phyloP scores from a whole-genome alignment of 306 rosid genomes.

The Ormosia emarginata region DNA sequence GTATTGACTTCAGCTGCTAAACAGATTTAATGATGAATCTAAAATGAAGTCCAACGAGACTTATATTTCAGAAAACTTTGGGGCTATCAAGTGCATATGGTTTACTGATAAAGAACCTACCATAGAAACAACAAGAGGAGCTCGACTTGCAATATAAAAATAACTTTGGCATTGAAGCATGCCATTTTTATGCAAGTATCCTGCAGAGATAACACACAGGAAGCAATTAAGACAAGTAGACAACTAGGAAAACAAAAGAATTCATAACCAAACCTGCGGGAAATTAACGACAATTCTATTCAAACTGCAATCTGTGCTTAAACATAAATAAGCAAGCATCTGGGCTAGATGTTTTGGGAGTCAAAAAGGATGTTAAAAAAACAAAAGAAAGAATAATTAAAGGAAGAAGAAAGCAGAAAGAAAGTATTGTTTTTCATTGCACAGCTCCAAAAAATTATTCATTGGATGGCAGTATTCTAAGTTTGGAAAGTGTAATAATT shows the following conservation, averaged over 20 bases:
- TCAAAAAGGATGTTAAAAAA: background rate
- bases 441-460: background rate
- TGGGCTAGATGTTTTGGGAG: background rate
- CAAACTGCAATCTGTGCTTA: background rate
- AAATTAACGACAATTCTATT: background rate
- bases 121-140: slow-evolving; percentile 37
- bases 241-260: background rate
- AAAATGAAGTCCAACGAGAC: background rate
- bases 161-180: slow-evolving; percentile 37
- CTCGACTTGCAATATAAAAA: slow-evolving; percentile 35
- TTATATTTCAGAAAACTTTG: background rate
- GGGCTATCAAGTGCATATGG: slow-evolving; percentile 1
- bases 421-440: background rate
- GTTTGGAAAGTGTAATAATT: background rate
- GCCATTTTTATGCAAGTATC: slow-evolving; percentile 39
- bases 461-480: background rate
- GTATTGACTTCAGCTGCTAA: background rate
- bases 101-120: slow-evolving; percentile 28
- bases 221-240: slow-evolving; percentile 11
- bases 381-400: background rate
- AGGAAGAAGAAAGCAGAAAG: background rate
- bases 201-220: slow-evolving; percentile 41
- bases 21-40: background rate
- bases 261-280: background rate
- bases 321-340: background rate